Evolutionary conservation across 2,329 filamentous ascomycete species (phyloP).

Genomic region (Xylogone sp.): DNA sequence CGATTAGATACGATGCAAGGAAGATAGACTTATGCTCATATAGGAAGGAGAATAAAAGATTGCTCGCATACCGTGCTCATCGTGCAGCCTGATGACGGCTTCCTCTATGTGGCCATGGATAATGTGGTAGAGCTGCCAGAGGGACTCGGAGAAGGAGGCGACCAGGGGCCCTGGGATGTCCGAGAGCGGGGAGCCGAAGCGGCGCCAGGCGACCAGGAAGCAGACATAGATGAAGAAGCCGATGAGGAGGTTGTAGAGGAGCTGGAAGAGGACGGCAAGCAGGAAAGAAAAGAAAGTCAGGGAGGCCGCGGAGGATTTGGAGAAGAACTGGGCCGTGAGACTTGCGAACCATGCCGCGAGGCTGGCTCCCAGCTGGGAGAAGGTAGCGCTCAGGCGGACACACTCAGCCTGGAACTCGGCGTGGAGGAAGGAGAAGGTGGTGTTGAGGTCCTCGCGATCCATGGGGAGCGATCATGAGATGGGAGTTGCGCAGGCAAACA

Average conservation of each 20-base stretch:
- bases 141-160: constrained; percentile 32
- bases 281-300: background rate
- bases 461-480: too few relatives aligned
- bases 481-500: too few relatives aligned
- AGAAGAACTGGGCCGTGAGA: background rate
- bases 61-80: constrained; percentile 32
- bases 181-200: constrained; percentile 41
- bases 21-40: too few relatives aligned
- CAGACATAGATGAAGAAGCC: background rate
- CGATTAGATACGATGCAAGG: too few relatives aligned
- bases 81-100: constrained; percentile 32
- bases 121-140: constrained; percentile 36
- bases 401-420: background rate
- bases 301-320: background rate
- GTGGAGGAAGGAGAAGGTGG: background rate
- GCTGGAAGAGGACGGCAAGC: background rate
- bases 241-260: background rate
- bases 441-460: background rate
- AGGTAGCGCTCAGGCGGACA: too few relatives aligned
- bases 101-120: constrained; percentile 34
- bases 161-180: constrained; percentile 38
- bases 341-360: background rate
- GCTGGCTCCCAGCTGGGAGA: background rate
- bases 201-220: background rate
- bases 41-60: background rate